phyloP scores from a whole-genome alignment of 2,329 filamentous ascomycete species.

The Ophiostoma tasmaniense region DNA sequence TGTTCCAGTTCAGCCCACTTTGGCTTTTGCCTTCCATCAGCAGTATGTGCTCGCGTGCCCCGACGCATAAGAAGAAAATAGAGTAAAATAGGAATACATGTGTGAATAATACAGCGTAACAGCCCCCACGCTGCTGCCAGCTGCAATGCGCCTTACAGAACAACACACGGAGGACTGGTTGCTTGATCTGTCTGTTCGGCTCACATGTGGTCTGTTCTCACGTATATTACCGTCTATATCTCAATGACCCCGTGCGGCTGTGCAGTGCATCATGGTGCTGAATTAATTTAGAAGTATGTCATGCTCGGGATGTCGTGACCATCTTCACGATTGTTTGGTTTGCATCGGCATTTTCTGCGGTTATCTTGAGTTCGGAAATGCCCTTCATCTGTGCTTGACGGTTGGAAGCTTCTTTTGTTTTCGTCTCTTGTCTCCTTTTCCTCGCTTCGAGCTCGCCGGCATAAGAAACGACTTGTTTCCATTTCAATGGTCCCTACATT shows the following conservation, averaged over 20 bases:
- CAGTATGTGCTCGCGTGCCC: background rate
- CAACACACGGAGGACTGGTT: background rate
- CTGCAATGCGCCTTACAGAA: background rate
- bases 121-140: background rate
- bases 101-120: background rate
- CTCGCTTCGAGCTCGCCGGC: background rate
- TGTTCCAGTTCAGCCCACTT: background rate
- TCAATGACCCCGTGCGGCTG: background rate
- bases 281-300: background rate
- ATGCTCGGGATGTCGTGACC: background rate
- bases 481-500: background rate
- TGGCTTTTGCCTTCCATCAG: background rate
- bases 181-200: background rate
- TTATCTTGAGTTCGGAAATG: background rate
- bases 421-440: background rate
- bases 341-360: background rate
- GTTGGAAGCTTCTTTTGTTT: background rate
- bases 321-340: background rate
- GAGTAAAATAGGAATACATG: background rate
- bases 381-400: background rate
- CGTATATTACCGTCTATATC: background rate
- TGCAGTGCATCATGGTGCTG: background rate
- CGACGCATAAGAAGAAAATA: background rate
- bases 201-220: background rate
- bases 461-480: background rate